Conservation (phyloP, 768 basidiomycete species). For the Mycena alexandri region DNA sequence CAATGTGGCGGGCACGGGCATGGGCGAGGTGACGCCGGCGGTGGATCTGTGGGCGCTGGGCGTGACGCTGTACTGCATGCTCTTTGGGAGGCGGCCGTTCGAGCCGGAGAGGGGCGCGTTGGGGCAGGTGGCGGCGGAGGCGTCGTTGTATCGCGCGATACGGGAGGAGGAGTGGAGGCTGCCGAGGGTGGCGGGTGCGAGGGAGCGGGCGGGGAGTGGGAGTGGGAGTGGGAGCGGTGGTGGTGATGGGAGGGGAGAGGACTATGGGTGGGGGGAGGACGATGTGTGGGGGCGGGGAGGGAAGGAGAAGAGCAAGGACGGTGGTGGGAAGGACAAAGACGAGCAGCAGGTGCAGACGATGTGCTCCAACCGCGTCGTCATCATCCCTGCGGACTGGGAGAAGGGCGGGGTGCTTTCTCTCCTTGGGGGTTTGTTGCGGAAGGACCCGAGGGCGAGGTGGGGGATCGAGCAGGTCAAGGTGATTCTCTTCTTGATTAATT, state of each 20-base stretch:
- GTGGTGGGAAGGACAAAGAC: not conserved
- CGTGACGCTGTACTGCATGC: constrained; percentile 93
- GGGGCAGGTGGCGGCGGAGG: constrained; percentile 16
- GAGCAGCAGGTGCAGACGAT: not conserved
- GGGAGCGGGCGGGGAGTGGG: not conserved
- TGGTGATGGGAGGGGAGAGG: no score
- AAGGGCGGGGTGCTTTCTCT: constrained; percentile 21
- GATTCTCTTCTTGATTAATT: no score
- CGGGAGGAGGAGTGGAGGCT: constrained; percentile 24
- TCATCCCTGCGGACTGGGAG: constrained; percentile 12
- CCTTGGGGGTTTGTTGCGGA: constrained; percentile 18
- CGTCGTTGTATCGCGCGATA: constrained; percentile 28
- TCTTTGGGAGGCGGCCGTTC: constrained; percentile 92
- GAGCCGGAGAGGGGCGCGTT: constrained; percentile 36
- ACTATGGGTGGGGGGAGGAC: not conserved
- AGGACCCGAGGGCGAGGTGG: constrained; percentile 13
- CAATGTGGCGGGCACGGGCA: no score
- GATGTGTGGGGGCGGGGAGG: constrained; percentile 7
- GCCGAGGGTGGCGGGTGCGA: not conserved
- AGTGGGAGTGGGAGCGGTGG: no score
- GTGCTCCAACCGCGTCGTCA: constrained; percentile 12
- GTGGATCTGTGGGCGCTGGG: constrained; percentile 99
- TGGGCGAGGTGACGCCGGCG: constrained; percentile 80
- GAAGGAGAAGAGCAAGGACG: no score
- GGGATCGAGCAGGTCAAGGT: constrained; percentile 29